Conservation (phyloP, 2,329 filamentous ascomycete species). For the Nigrospora osmanthi region DNA sequence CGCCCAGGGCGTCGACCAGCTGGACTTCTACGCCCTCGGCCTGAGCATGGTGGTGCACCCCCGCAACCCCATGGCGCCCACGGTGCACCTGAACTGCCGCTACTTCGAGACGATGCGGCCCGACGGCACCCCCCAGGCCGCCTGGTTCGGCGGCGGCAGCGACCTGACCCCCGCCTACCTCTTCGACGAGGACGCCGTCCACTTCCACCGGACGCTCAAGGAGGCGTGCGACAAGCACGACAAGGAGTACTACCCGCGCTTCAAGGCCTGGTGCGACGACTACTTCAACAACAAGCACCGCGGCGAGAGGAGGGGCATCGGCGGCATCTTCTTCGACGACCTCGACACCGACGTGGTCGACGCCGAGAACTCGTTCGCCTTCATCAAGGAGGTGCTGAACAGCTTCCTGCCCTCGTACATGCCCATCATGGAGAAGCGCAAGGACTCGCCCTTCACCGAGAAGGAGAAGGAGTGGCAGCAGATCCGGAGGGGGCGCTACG, state of each 20-base stretch:
- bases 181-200: slow-evolving; percentile 93
- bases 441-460: slow-evolving; percentile 83
- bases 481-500: slow-evolving; percentile 85
- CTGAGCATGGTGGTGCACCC: slow-evolving; percentile 91
- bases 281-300: slow-evolving; percentile 96
- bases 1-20: slow-evolving; percentile 57
- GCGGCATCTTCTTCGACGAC: slow-evolving; percentile 98
- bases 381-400: slow-evolving; percentile 75
- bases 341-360: slow-evolving; percentile 81
- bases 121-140: slow-evolving; percentile 73
- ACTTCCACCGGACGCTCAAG: slow-evolving; percentile 94
- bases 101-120: slow-evolving; percentile 95
- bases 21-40: slow-evolving; percentile 94
- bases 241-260: slow-evolving; percentile 82
- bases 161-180: slow-evolving; percentile 91
- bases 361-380: slow-evolving; percentile 83
- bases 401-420: slow-evolving; percentile 88
- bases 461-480: slow-evolving; percentile 96
- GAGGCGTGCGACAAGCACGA: slow-evolving; percentile 90
- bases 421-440: slow-evolving; percentile 79
- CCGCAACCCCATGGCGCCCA: slow-evolving; percentile 91
- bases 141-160: slow-evolving; percentile 97
- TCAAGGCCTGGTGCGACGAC: slow-evolving; percentile 98
- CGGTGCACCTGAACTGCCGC: slow-evolving; percentile 95
- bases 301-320: slow-evolving; percentile 76